Evolutionary conservation across 73 alveolate genomes (phyloP), one percentile per base, ranked within the genome.

Genomic region (Breviolum minutum): DNA sequence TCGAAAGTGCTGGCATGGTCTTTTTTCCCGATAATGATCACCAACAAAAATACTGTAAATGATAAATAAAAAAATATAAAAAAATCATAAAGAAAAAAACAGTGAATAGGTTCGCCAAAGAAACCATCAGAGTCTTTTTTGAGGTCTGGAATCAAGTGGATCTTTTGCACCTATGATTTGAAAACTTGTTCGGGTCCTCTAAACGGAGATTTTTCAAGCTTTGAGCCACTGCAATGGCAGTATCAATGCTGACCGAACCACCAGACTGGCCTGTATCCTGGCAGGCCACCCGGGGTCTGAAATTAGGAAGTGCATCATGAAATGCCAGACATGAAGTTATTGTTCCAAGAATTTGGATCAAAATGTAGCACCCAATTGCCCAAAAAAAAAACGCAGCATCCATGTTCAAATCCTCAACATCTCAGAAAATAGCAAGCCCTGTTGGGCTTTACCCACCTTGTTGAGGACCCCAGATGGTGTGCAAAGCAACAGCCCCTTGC

Each of bases 211-310:
- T 54, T 8, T 61, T 54, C 70, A 83, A 61, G 73, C 64, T 83
- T 60, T 61, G 70, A n/a, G 92, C 92, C 60, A 83, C 92, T 11
- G 92, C 92, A 32, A 83, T 83, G 92, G 92, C 92, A 11, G 92
- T 83, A 24, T 83, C 92, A 73, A 83, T 83, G 74, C 92, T 83
- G 61, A 83, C 70, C 8, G 92, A 83, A 8, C 92, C 92, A 83
- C 73, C 26, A 20, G 92, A 83, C 61, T 83, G 92, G 76, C 74
- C 92, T 10, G 54, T 61, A 26, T 83, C 92, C 92, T 83, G 92
- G 63, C 19, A 77, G 32, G 81, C 8, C 14, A 19, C 54, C 54
- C 54, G 54, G 54, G 54, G 54, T 40, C 54, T 40, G 54, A 40
- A 40, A 40, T 40, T 40, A 40, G 54, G 54, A 40, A 40, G 54